Conservation (phyloP, 164 flowering plant species). For the Stephania yunnanensis region DNA sequence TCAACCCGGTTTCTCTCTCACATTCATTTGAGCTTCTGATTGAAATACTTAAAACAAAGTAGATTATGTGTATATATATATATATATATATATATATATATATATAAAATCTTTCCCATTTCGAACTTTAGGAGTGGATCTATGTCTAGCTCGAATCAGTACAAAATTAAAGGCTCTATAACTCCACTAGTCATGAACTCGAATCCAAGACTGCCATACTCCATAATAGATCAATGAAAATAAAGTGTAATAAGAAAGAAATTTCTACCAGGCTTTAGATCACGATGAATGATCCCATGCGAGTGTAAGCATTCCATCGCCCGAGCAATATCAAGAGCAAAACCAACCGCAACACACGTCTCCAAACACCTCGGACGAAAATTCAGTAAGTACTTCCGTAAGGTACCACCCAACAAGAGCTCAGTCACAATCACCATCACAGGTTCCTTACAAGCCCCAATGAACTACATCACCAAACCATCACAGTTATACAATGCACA, state of each 20-base stretch:
- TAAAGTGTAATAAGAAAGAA: background rate
- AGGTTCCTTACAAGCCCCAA: slow-evolving; percentile 88
- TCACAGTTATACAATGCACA: background rate
- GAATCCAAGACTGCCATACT: background rate
- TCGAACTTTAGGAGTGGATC: background rate
- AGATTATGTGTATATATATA: background rate
- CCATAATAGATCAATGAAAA: too few relatives aligned
- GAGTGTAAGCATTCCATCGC: slow-evolving; percentile 90
- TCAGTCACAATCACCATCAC: slow-evolving; percentile 88
- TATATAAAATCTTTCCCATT: background rate
- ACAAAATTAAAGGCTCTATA: background rate
- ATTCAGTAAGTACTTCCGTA: slow-evolving; percentile 72
- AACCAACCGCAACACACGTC: slow-evolving; percentile 52
- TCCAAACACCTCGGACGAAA: slow-evolving; percentile 72
- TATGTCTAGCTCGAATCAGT: background rate
- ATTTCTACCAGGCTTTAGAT: slow-evolving; percentile 75
- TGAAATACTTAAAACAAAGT: background rate
- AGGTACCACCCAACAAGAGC: slow-evolving; percentile 76
- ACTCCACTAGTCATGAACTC: background rate
- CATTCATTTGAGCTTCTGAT: background rate
- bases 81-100: background rate
- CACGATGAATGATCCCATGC: slow-evolving; percentile 89
- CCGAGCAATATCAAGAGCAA: slow-evolving; percentile 80
- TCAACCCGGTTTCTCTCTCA: background rate
- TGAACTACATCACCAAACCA: slow-evolving; percentile 45